Base-by-base conservation (phyloP, 2,329 filamentous ascomycete genomes). In the Colletotrichum theobromicola region DNA sequence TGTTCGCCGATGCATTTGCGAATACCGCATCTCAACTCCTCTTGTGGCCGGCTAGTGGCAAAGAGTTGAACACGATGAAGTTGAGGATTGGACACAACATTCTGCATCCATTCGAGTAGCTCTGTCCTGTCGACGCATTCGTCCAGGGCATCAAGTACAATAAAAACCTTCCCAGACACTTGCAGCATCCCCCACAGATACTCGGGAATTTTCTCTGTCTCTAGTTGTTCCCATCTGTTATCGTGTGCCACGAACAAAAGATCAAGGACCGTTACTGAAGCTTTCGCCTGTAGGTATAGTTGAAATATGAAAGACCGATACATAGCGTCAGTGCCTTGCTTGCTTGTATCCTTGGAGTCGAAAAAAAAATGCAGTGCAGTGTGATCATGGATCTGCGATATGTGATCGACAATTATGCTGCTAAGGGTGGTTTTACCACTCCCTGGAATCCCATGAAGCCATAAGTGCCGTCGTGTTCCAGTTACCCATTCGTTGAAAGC, bases 341-440 rank as follows among this genome's bases (percentile, higher is more conserved):
- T 80, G 4, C 4, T 65, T 0, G 4, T 24, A 5, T 81, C 76
- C 24, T 28, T 77, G 34, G 79, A 79, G 50, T 80, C 76, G 34
- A 79, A 80, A 65, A 75, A 80, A 28, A 78, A 77, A 3, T 4
- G 18, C 16, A 79, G 66, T 4, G 67, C 42, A 7, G 46, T n/a
- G 1, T 24, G 34, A 4, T 58, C 72, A 5, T 34, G 9, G 0
- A 2, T 30, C 21, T 46, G 28, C 3, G 2, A 13, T 2, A 79
- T 62, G 37, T 78, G 0, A n/a, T 79, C 77, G 0, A 79, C 13
- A 2, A 80, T 61, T 0, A 30, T 76, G 0, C 75, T 57, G 32
- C 66, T 76, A 0, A 80, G 69, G 0, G 79, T 66, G 0, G 78
- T 79, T 67, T 80, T 80, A 3, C 77, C 78, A 15, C 69, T 77